These are phyloP conservation scores for Venturia asperata DNA, from an alignment of 2,329 filamentous ascomycete genomes.

Conservation along the genomic window DNA sequence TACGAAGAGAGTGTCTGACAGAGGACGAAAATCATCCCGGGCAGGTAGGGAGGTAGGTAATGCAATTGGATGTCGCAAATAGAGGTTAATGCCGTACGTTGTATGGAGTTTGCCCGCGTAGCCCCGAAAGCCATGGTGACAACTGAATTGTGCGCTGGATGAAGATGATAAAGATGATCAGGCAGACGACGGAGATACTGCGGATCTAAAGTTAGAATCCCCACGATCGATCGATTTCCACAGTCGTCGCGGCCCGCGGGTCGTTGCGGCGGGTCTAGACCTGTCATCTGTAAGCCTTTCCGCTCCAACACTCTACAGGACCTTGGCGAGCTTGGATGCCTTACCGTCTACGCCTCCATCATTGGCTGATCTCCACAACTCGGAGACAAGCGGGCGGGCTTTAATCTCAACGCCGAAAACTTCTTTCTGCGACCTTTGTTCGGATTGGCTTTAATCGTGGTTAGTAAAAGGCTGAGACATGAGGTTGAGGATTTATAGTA, in stretches of 20 bases:
- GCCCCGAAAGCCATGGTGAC: too few species aligned
- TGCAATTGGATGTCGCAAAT: too few species aligned
- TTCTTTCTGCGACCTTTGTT: background rate
- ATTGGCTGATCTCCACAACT: background rate
- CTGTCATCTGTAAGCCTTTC: background rate
- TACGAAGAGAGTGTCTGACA: background rate
- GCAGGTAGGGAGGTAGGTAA: too few species aligned
- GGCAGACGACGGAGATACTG: background rate
- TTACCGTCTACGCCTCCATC: background rate
- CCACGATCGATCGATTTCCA: background rate
- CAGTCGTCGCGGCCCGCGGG: too few species aligned
- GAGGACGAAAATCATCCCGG: background rate
- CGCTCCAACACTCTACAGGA: background rate
- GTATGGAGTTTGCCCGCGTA: too few species aligned
- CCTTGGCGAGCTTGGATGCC: background rate
- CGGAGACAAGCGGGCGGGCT: background rate
- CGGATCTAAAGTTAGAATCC: background rate
- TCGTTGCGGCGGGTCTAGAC: background rate
- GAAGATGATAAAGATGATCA: too few species aligned
- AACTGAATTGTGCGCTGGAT: too few species aligned
- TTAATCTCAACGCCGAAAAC: background rate
- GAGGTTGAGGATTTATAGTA: background rate
- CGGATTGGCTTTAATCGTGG: background rate
- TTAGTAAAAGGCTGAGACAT: background rate
- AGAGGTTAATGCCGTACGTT: too few species aligned